Evolutionary conservation across 163 green algal species (phyloP), one percentile per base, ranked within the genome.

Genomic region (Prototheca stagnorum): DNA sequence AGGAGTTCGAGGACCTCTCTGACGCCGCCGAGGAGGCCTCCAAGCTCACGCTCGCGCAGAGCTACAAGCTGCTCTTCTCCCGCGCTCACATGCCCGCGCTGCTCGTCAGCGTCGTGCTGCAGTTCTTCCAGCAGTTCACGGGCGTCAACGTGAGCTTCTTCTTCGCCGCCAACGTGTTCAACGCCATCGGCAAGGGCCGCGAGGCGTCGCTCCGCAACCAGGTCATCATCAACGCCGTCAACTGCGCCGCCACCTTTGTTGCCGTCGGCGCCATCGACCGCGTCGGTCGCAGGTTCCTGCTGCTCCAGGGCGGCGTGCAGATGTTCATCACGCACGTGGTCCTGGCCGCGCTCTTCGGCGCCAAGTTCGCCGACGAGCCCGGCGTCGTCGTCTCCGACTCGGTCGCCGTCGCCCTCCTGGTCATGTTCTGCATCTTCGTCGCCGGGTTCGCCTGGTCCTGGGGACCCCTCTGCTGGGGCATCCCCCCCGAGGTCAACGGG

Each of bases 141-240:
- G 75, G 74, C 37, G 78, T 84, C 48, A 82, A 84, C 41, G 61
- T 66, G 11, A 75, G 84, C 51, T 81, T 85, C 57, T 86, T 86
- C 54, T 88, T 81, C 48, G 66, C 65, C 1, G 67, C 79, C 15
- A 59, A 79, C 56, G 61, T 91, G 7, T 85, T 91, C 54, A 51
- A 72, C 50, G 64, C 58, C 6, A 41, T 80, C 8, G 79, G 72
- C 25, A 58, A 57, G 7, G 63, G 61, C 16, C 41, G 59, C 17
- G 58, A 56, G 7, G 39, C 42, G 2, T 47, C 68, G 16, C 71
- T 86, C 20, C 62, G 82, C 2, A 72, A 71, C 45, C 67, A 72
- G 3, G 69, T 86, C n/a, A 83, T 88, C 54, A 76, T 81, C 12
- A 78, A 72, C 27, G 61, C 51, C 42, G 66, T 85, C 29, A 90